A percentile compares a stretch with the other conserved stretches of the same genome.
These are phyloP conservation scores for Gleditsia sinensis DNA, from an alignment of 306 rosid species.

Conservation along the genomic window DNA sequence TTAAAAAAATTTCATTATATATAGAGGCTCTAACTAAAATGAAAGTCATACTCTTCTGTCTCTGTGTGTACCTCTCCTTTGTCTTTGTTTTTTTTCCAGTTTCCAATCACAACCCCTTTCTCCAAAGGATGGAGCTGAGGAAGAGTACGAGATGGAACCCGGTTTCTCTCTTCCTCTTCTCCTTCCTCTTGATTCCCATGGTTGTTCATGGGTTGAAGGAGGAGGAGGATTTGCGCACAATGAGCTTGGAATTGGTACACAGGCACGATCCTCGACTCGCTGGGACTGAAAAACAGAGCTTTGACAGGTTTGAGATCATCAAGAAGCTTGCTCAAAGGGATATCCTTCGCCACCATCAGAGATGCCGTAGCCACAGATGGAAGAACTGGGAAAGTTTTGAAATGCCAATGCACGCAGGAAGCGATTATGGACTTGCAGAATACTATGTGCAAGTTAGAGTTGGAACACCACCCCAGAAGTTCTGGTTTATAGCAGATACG, in stretches of 20 bases:
- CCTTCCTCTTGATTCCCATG: conserved; percentile 37
- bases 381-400: conserved; percentile 17
- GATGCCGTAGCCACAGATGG: no score
- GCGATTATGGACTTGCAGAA: conserved; percentile 58
- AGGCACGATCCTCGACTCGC: conserved; percentile 37
- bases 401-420: conserved; percentile 55
- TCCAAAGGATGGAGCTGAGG: conserved; percentile 30
- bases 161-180: conserved; percentile 9
- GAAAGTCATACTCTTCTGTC: no score
- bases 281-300: background rate
- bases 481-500: conserved; percentile 67
- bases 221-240: background rate
- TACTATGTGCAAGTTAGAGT: conserved; percentile 62
- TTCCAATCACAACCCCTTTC: no score
- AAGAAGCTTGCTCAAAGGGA: conserved; percentile 50
- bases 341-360: background rate
- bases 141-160: conserved; percentile 28
- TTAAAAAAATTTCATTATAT: no score
- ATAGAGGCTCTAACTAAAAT: no score
- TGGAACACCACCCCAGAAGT: conserved; percentile 65
- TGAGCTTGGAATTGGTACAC: conserved; percentile 59
- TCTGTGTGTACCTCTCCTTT: no score
- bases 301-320: conserved; percentile 27
- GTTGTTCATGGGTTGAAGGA: background rate
- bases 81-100: no score